Conservation (phyloP, 2,329 filamentous ascomycete species). For the Zymoseptoria tritici region DNA sequence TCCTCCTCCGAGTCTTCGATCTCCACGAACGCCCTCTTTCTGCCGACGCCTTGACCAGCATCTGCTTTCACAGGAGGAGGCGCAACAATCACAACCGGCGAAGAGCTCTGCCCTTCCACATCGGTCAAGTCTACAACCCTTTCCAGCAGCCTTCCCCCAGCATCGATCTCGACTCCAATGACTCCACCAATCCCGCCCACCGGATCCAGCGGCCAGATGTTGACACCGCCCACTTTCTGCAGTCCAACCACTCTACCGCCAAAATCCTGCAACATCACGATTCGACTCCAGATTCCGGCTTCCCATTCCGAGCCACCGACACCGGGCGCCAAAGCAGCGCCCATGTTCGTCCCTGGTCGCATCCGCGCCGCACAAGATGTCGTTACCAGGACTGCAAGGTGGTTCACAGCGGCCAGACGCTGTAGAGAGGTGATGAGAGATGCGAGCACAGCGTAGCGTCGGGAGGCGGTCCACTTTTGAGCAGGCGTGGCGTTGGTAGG, state of each 20-base stretch:
- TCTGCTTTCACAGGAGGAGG: not conserved
- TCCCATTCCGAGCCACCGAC: slow-evolving; percentile 76
- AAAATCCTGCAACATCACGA: slow-evolving; percentile 74
- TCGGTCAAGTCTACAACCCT: slow-evolving; percentile 16
- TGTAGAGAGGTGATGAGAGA: slow-evolving; percentile 54
- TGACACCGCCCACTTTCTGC: slow-evolving; percentile 37
- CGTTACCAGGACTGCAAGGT: slow-evolving; percentile 66
- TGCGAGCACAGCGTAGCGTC: slow-evolving; percentile 56
- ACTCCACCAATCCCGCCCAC: slow-evolving; percentile 36
- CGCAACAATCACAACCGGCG: not conserved
- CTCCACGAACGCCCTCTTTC: slow-evolving; percentile 53
- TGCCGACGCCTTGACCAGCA: slow-evolving; percentile 12
- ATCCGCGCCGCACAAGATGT: slow-evolving; percentile 80
- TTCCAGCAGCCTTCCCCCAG: slow-evolving; percentile 36
- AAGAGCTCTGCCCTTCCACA: not conserved
- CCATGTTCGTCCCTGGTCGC: slow-evolving; percentile 44
- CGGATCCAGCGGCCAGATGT: slow-evolving; percentile 26
- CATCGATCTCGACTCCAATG: slow-evolving; percentile 44
- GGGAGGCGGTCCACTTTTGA: slow-evolving; percentile 42
- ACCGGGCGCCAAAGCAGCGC: slow-evolving; percentile 65
- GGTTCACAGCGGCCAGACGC: slow-evolving; percentile 65
- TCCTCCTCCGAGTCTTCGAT: slow-evolving; percentile 57
- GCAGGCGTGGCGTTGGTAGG: slow-evolving; percentile 34
- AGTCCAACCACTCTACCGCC: slow-evolving; percentile 37
- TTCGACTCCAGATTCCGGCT: slow-evolving; percentile 61